Conservation (phyloP, 192 early-diverging fungal species). For the Coemansia sp. region DNA sequence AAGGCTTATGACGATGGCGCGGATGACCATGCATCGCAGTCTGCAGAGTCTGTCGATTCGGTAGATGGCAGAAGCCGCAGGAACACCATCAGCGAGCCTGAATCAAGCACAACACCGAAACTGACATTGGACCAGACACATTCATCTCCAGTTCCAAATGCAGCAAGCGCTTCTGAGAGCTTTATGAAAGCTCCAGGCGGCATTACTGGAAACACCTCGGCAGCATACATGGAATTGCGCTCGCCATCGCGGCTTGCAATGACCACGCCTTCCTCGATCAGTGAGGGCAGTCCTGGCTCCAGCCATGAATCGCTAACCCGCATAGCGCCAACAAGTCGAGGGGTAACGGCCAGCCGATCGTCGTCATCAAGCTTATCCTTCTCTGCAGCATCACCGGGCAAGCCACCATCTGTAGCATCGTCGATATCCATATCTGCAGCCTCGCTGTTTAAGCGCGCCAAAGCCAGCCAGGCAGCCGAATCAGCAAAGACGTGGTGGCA, state of each 20-base stretch:
- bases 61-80: neutral
- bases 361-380: neutral
- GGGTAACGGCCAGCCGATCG: constrained; percentile 3
- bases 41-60: neutral
- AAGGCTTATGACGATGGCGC: neutral
- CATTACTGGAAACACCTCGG: constrained; percentile 5
- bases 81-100: neutral
- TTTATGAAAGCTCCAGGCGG: neutral
- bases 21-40: neutral
- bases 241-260: constrained; percentile 14
- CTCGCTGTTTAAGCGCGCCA: constrained; percentile 40
- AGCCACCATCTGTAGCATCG: constrained; percentile 22
- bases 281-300: constrained; percentile 15
- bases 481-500: constrained; percentile 54
- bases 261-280: constrained; percentile 20
- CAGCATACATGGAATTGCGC: constrained; percentile 5
- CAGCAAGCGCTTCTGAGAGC: neutral
- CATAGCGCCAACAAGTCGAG: neutral
- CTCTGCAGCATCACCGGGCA: neutral
- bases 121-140: neutral
- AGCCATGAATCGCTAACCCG: constrained; percentile 16
- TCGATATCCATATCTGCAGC: constrained; percentile 31
- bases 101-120: neutral
- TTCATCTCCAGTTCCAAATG: neutral
- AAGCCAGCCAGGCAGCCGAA: constrained; percentile 46